Conservation (phyloP, 139 green algal species). For the Pleodorina starrii region DNA sequence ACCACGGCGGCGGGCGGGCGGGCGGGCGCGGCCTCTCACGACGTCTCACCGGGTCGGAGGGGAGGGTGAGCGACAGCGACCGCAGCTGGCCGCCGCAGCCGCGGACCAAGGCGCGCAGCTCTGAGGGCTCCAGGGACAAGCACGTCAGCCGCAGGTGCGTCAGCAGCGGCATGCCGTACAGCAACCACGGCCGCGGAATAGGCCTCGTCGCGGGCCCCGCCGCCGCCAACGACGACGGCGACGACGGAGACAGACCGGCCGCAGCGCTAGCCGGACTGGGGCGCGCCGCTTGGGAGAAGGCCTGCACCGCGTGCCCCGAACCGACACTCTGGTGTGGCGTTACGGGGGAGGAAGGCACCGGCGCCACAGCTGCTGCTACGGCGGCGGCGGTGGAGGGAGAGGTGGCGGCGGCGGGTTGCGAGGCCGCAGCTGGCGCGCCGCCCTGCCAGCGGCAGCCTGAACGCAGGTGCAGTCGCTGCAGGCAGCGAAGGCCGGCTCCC, state of each 20-base stretch:
- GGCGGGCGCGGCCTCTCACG: too few relatives aligned
- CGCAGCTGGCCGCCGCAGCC: slow-evolving; percentile 19
- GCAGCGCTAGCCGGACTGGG: too few relatives aligned
- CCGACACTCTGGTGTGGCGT: too few relatives aligned
- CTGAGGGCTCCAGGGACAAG: neutral
- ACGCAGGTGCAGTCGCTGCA: neutral
- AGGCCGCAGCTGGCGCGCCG: neutral
- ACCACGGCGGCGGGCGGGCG: too few relatives aligned
- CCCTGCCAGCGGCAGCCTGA: neutral
- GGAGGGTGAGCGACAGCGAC: neutral
- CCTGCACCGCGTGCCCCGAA: too few relatives aligned
- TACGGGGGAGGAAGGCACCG: too few relatives aligned
- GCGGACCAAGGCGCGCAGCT: neutral
- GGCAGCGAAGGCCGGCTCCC: neutral
- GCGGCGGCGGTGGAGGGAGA: neutral
- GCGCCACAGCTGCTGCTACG: too few relatives aligned
- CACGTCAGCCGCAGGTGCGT: neutral
- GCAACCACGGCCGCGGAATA: neutral
- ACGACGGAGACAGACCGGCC: too few relatives aligned
- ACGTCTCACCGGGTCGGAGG: neutral
- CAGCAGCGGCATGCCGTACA: slow-evolving; percentile 5
- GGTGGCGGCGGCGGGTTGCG: neutral
- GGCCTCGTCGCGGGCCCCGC: too few relatives aligned
- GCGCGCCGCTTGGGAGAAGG: too few relatives aligned
- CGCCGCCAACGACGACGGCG: neutral